Evolutionary conservation across 179 eudicot species (phyloP), one percentile per base, ranked within the genome.

Genomic region (Beta lomatogona): DNA sequence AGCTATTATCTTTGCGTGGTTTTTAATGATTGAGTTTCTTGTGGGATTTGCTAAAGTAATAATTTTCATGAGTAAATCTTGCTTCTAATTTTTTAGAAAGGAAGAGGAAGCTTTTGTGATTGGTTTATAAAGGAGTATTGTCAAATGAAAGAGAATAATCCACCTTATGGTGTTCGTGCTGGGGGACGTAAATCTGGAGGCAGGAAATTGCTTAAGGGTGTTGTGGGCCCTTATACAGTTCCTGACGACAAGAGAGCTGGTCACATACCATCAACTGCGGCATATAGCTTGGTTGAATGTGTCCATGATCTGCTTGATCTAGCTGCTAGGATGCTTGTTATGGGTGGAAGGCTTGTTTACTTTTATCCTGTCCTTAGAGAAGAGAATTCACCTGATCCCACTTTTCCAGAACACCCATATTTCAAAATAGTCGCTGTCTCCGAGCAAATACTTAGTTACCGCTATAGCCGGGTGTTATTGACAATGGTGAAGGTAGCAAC

Each of bases 171-270:
- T 31, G 99, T 96, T 57, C 96, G 99, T 73, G 99, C 99, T 41
- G 99, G 99, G 8, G 99, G 99, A 3, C 99, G 99, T 73, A 96
- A 96, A 88, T 96, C 99, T 13, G 99, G 99, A 77, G 99, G 99
- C n/a, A 85, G 99, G 44, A 96, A 96, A 85, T 87, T 96, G 70
- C 85, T 96, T 75, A 96, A 94, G 86, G 99, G 99, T 15, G 85
- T 78, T 4, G 86, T 91, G 6, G 93, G 82, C 19, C 97, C 99
- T 9, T 96, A 96, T 73, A 96, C 94, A 0, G 99, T 96, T 61
- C 99, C 99, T 0, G 98, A 96, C n/a, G 95, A 93, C 75, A 93
- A 92, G 86, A 91, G 98, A 87, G 92, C 86, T 48, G 94, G 83
- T 86, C 99, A 96, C 84, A 96, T 96, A 75, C 98, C 99, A 65